These are phyloP conservation scores for Cytospora schulzeri DNA, from an alignment of 2,329 filamentous ascomycete species.

Conservation along the genomic window DNA sequence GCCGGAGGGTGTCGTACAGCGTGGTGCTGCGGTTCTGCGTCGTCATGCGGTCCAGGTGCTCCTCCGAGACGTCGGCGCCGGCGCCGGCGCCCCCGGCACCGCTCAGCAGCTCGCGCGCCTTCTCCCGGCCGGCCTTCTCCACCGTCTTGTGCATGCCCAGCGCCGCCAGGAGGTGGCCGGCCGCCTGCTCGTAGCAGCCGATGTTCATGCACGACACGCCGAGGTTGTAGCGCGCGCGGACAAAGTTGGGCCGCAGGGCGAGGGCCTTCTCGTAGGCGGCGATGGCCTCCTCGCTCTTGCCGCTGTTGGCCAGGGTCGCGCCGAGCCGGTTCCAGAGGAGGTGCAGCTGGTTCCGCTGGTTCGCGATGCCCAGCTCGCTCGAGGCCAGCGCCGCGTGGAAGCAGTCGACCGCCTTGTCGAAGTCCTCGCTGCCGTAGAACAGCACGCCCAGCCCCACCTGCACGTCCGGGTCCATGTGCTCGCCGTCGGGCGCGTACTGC, in stretches of 20 bases:
- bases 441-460: slow-evolving; percentile 95
- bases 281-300: slow-evolving; percentile 92
- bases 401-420: slow-evolving; percentile 98
- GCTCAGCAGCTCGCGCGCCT: slow-evolving; percentile 80
- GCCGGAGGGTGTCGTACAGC: slow-evolving; percentile 87
- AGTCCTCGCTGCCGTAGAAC: slow-evolving; percentile 97
- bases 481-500: slow-evolving; percentile 86
- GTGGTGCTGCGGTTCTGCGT: slow-evolving; percentile 97
- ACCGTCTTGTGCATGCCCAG: slow-evolving; percentile 95
- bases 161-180: slow-evolving; percentile 87
- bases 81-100: slow-evolving; percentile 46
- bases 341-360: slow-evolving; percentile 84
- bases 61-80: slow-evolving; percentile 57
- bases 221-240: slow-evolving; percentile 93
- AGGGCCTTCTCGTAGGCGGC: slow-evolving; percentile 94
- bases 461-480: slow-evolving; percentile 97
- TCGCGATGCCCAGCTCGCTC: slow-evolving; percentile 80
- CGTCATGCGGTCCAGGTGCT: slow-evolving; percentile 81
- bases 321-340: slow-evolving; percentile 97
- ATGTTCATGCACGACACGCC: slow-evolving; percentile 98
- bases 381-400: slow-evolving; percentile 89
- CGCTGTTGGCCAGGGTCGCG: slow-evolving; percentile 92
- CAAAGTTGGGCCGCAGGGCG: slow-evolving; percentile 90
- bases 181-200: slow-evolving; percentile 89
- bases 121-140: slow-evolving; percentile 79